A percentile compares a stretch with the other conserved stretches of the same genome.
These are phyloP conservation scores for Viola odorata DNA, from an alignment of 345 rosid species.

Conservation along the genomic window DNA sequence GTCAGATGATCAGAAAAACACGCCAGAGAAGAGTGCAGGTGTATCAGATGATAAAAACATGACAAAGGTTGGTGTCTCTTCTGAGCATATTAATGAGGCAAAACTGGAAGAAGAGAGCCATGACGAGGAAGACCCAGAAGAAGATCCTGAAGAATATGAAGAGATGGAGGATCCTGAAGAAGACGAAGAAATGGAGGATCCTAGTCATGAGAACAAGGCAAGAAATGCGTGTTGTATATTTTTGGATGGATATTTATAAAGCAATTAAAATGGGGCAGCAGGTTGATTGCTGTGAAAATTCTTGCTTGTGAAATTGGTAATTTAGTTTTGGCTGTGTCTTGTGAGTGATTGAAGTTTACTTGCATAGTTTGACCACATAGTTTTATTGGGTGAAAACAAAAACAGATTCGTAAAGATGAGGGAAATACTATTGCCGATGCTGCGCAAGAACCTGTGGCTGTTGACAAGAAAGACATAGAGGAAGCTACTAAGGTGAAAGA, in stretches of 20 bases:
- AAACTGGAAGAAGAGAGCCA: conserved; percentile 33
- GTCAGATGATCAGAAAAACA: conserved; percentile 10
- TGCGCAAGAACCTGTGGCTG: conserved; percentile 23
- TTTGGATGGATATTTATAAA: background rate
- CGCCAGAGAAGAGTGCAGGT: background rate
- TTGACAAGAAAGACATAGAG: conserved; percentile 30
- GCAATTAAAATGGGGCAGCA: background rate
- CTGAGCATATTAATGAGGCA: conserved; percentile 34
- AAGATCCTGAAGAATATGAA: conserved; percentile 57
- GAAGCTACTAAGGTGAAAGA: conserved; percentile 29
- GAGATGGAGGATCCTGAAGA: conserved; percentile 43
- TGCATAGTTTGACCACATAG: background rate
- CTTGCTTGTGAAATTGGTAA: background rate
- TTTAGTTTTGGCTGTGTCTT: background rate
- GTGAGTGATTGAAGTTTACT: background rate
- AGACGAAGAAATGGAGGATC: conserved; percentile 48
- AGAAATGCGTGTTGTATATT: background rate
- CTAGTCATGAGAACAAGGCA: conserved; percentile 53
- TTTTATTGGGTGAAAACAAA: conserved; percentile 1
- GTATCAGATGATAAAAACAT: conserved; percentile 12
- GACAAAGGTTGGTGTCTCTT: conserved; percentile 26
- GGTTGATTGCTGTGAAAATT: background rate
- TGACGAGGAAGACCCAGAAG: conserved; percentile 44
- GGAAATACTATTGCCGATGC: conserved; percentile 33
- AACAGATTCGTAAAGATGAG: conserved; percentile 37